Evolutionary conservation across 2,329 filamentous ascomycete species (phyloP), one percentile per base, ranked within the genome.

Genomic region (Claviceps sorghi): DNA sequence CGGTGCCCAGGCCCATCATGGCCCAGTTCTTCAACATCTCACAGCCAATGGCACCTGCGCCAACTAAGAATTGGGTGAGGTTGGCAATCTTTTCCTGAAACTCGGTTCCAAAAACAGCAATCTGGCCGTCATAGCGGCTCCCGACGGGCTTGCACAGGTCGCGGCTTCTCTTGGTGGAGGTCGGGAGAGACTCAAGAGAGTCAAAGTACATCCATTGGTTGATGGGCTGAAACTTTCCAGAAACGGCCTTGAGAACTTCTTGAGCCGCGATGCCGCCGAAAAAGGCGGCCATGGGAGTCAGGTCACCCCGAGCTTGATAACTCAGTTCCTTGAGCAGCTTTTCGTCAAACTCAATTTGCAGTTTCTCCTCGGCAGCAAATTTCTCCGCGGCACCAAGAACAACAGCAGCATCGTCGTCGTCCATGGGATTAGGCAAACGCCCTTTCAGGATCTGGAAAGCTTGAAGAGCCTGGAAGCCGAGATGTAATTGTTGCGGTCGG

Each of bases 21-120:
- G 94, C 91, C 90, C 93, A 98, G 69, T 97, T 97, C 80, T 98
- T 98, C 59, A 98, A 74, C 86, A 97, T 98, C 66, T 98, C 93
- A 64, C 93, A 98, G 46, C 93, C 93, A 66, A 98, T 98, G 57
- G 94, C 93, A 61, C 93, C 93, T 47, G 93, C 88, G 59, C 93
- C 93, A 53, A 98, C 93, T 52, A 98, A 76, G 74, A 98, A 98
- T 62, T 97, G 82, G 63, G 84, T 93, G 56, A 93, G 70, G 62
- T 96, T 95, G 55, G 84, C 80, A 59, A 98, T 79, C 75, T 95
- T 96, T 50, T 95, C 85, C 69, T 98, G 93, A 69, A 84, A 98
- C 57, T 95, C 87, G 61, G 80, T 84, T 56, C 93, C 93, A 59
- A 98, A 95, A 1, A 98, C 93, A 2, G 88, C 91, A 63, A 98